Base-by-base conservation (phyloP, 768 basidiomycete species). In the Mycena polygramma region DNA sequence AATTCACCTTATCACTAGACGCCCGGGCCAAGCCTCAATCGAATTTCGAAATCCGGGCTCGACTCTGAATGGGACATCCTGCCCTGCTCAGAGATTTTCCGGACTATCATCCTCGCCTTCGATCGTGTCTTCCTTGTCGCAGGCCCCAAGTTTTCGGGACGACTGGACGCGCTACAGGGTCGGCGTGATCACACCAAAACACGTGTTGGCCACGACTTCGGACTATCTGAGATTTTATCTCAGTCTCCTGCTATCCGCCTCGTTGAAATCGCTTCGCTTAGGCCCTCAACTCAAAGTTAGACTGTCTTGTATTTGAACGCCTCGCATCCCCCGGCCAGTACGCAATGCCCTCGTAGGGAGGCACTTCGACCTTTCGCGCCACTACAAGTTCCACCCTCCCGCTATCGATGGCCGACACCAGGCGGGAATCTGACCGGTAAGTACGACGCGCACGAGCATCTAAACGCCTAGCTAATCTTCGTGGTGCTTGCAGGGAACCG, bases 281-380 rank as follows among this genome's bases (percentile, higher is more conserved):
- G 30, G 24, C 43, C 37, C 26, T n/a, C 22, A 66, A 10, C 41
- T 39, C 51, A 55, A 60, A 52, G 43, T 17, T 19, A 59, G 69
- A 30, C 46, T 58, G 60, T 62, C 64, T 62, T 66, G 53, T 55
- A 15, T 48, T 48, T 69, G 13, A n/a, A 59, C 45, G 60, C 63
- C 64, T 51, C 35, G 26, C 60, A 66, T 59, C 9, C 57, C 43
- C 63, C 39, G 39, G 48, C 63, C 49, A 46, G 35, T 20, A 9
- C 36, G 41, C 52, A 66, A 71, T 71, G 69, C 66, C 69, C 54
- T 43, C 20, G 46, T 46, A 53, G 64, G 43, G 59, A 66, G 69
- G 69, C 69, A 36, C 14, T 55, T 2, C 55, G 26, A 22, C 22
- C 48, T 30, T 19, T 68, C 46, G 13, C 64, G 46, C 54, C 64